Conservation (phyloP, 331 rosid species). For the Malus hybrid region DNA sequence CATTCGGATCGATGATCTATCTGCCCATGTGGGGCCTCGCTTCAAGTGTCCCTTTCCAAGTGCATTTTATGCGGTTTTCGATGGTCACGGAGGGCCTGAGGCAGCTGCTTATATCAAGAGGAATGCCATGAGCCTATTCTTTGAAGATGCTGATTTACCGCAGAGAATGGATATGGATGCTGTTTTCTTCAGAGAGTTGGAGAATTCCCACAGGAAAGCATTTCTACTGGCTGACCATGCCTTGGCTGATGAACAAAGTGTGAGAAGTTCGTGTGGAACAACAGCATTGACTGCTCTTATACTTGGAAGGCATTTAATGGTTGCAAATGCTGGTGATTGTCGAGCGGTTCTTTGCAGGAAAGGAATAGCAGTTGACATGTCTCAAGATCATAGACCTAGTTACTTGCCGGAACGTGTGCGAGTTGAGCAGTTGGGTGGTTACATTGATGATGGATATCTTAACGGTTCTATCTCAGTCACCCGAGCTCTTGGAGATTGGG, state of each 20-base stretch:
- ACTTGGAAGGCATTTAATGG: slow-evolving; percentile 70
- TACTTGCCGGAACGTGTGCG: slow-evolving; percentile 55
- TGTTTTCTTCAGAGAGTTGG: slow-evolving; percentile 46
- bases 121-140: slow-evolving; percentile 70
- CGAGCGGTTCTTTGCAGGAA: slow-evolving; percentile 88
- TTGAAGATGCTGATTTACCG: slow-evolving; percentile 60
- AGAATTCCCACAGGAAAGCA: slow-evolving; percentile 68
- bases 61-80: slow-evolving; percentile 87
- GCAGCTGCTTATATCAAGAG: slow-evolving; percentile 79
- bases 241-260: slow-evolving; percentile 54
- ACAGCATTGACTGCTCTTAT: slow-evolving; percentile 85
- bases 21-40: slow-evolving; percentile 51
- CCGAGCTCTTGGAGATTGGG: slow-evolving; percentile 91
- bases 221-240: slow-evolving; percentile 74
- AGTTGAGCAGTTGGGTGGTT: slow-evolving; percentile 64
- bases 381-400: slow-evolving; percentile 67
- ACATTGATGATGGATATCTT: slow-evolving; percentile 49
- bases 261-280: slow-evolving; percentile 74
- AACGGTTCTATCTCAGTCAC: slow-evolving; percentile 64
- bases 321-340: slow-evolving; percentile 95
- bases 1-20: slow-evolving; percentile 70
- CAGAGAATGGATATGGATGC: slow-evolving; percentile 46
- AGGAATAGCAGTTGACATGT: slow-evolving; percentile 77
- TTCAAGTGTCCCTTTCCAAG: slow-evolving; percentile 42
- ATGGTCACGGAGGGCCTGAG: slow-evolving; percentile 91